Evolutionary conservation across 257 asterid genomes (phyloP).

Genomic region (Forsythia viridissima): DNA sequence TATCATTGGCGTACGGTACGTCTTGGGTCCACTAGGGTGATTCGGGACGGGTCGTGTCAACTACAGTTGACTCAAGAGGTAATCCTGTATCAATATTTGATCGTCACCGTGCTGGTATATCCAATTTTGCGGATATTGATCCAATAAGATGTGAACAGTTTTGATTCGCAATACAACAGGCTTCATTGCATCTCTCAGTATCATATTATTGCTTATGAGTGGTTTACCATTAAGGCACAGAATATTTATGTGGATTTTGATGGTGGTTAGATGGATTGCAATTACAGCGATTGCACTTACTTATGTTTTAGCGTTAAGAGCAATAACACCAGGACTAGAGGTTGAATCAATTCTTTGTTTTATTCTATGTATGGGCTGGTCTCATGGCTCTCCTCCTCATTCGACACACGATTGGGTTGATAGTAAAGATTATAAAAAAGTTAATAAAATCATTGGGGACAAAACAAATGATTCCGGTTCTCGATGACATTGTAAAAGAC

Average conservation of each 20-base stretch:
- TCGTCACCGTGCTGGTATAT: neutral
- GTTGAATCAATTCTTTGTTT: no score
- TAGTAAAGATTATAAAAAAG: constrained; percentile 5
- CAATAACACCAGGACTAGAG: constrained; percentile 31
- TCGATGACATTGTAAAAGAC: no score
- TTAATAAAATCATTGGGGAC: neutral
- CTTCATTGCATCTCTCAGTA: constrained; percentile 45
- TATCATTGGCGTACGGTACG: no score
- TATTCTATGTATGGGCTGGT: constrained; percentile 4
- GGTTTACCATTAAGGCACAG: constrained; percentile 28
- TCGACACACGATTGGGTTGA: constrained; percentile 22
- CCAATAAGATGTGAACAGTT: neutral
- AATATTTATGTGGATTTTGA: constrained; percentile 29
- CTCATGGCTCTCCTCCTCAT: neutral
- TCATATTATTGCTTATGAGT: constrained; percentile 37
- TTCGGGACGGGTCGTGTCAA: no score
- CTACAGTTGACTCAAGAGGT: no score
- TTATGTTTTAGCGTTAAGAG: constrained; percentile 19
- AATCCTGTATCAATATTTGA: neutral
- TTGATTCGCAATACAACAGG: constrained; percentile 25
- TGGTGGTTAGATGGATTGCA: constrained; percentile 33
- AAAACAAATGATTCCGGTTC: no score
- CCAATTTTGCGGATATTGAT: neutral
- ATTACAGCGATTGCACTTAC: constrained; percentile 28
- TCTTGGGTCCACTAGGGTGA: no score